Evolutionary conservation across 768 basidiomycete species (phyloP).

Genomic region (Hebeloma cylindrosporum): DNA sequence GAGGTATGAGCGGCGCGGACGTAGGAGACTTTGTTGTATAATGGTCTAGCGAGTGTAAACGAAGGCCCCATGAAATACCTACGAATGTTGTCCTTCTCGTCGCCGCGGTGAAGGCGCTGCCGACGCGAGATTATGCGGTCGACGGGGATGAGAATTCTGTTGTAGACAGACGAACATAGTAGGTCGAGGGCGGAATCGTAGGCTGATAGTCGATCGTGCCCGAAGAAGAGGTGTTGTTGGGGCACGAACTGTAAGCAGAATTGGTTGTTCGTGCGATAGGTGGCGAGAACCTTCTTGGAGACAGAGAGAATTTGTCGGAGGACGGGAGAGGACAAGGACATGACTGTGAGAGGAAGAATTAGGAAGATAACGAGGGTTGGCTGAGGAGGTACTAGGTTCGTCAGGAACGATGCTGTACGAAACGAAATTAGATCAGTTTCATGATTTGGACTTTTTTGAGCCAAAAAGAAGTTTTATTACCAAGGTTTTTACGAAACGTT

Average conservation of each 20-base stretch:
- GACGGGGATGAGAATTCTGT: conserved; percentile 62
- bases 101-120: neutral
- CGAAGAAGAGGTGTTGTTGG: conserved; percentile 53
- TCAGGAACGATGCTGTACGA: conserved; percentile 48
- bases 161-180: conserved; percentile 67
- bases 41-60: conserved; percentile 57
- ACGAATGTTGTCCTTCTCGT: conserved; percentile 33
- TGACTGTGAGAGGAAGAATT: conserved; percentile 56
- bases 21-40: conserved; percentile 38
- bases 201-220: conserved; percentile 43
- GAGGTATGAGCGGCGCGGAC: conserved; percentile 35
- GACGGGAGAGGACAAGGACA: conserved; percentile 62
- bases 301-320: conserved; percentile 71
- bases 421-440: too few species aligned
- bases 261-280: conserved; percentile 39
- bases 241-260: conserved; percentile 76
- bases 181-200: conserved; percentile 44
- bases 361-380: conserved; percentile 66
- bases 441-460: too few species aligned
- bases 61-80: conserved; percentile 64
- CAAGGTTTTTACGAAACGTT: conserved; percentile 65
- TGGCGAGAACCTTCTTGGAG: conserved; percentile 52
- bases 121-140: conserved; percentile 38
- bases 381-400: conserved; percentile 37
- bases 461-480: conserved; percentile 35